Conservation (phyloP, 1,284 basidiomycete genomes). For the Irpex sp. region DNA sequence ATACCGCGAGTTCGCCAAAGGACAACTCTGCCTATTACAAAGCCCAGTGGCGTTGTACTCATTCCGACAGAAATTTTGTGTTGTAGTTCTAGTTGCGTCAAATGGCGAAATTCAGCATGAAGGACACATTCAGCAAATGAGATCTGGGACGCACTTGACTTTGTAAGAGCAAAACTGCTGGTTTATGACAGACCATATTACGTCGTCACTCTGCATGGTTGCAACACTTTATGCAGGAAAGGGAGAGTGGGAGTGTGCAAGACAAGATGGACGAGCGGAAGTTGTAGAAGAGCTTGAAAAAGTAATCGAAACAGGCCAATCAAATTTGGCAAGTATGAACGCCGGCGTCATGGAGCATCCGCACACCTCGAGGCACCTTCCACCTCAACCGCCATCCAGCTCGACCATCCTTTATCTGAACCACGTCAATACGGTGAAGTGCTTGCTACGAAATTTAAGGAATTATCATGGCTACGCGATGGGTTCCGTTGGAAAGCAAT, state of each 20-base stretch:
- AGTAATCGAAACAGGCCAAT: background rate
- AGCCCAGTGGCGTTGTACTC: constrained; percentile 99
- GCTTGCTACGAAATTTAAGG: background rate
- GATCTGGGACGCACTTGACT: constrained; percentile 77
- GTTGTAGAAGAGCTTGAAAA: background rate
- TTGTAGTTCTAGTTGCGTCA: constrained; percentile 63
- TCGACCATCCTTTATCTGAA: too few relatives aligned
- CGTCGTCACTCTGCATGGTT: constrained; percentile 87
- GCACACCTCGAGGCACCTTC: background rate
- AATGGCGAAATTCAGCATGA: constrained; percentile 1
- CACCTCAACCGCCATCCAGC: too few relatives aligned
- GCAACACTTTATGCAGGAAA: background rate
- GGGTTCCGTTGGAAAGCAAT: constrained; percentile 78
- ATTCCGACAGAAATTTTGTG: constrained; percentile 97
- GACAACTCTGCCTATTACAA: constrained; percentile 95
- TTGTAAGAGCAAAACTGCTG: constrained; percentile 95
- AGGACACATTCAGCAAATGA: background rate
- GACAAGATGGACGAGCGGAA: background rate
- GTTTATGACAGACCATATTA: constrained; percentile 94
- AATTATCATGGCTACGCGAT: constrained; percentile 26
- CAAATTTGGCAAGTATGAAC: background rate
- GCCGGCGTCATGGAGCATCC: background rate
- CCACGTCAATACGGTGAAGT: background rate
- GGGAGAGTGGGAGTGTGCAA: background rate
- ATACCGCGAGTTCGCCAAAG: constrained; percentile 94